Percentiles rank a stretch among this genome's conserved stretches.
Conservation (phyloP, 305 asterid species). For the Plantago coronopus region DNA sequence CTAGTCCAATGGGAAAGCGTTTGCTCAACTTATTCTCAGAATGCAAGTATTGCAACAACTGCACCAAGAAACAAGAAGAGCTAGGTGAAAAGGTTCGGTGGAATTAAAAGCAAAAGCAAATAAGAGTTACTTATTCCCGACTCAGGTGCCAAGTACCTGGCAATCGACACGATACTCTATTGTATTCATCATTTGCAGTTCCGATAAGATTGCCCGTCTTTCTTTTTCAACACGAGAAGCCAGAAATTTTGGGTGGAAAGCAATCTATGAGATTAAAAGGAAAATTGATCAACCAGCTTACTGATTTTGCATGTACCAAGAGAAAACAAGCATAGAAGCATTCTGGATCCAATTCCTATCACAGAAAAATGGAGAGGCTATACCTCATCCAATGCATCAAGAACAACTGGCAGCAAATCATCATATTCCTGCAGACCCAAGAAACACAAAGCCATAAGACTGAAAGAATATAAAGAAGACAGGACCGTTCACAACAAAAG, state of each 20-base stretch:
- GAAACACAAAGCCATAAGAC: slow-evolving; percentile 22
- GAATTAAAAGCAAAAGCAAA: slow-evolving; percentile 18
- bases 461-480: slow-evolving; percentile 24
- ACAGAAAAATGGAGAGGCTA: slow-evolving; percentile 1
- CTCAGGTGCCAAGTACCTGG: slow-evolving; percentile 58
- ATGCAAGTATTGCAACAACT: slow-evolving; percentile 95
- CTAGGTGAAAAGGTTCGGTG: slow-evolving; percentile 13
- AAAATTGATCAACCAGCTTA: slow-evolving; percentile 10
- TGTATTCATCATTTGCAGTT: slow-evolving; percentile 98
- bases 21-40: slow-evolving; percentile 96
- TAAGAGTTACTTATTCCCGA: slow-evolving; percentile 19
- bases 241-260: slow-evolving; percentile 92
- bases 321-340: slow-evolving; percentile 8
- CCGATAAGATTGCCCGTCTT: slow-evolving; percentile 91
- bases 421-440: slow-evolving; percentile 68
- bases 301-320: slow-evolving; percentile 17
- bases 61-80: slow-evolving; percentile 23
- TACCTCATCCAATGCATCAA: slow-evolving; percentile 98
- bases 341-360: not conserved
- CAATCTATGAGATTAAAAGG: slow-evolving; percentile 51
- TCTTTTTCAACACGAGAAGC: slow-evolving; percentile 96
- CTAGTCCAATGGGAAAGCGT: slow-evolving; percentile 95
- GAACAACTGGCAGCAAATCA: slow-evolving; percentile 87
- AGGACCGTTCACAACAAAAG: slow-evolving; percentile 21
- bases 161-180: slow-evolving; percentile 99